These are phyloP conservation scores for Mycena pura DNA, from an alignment of 768 basidiomycete genomes.

Conservation along the genomic window DNA sequence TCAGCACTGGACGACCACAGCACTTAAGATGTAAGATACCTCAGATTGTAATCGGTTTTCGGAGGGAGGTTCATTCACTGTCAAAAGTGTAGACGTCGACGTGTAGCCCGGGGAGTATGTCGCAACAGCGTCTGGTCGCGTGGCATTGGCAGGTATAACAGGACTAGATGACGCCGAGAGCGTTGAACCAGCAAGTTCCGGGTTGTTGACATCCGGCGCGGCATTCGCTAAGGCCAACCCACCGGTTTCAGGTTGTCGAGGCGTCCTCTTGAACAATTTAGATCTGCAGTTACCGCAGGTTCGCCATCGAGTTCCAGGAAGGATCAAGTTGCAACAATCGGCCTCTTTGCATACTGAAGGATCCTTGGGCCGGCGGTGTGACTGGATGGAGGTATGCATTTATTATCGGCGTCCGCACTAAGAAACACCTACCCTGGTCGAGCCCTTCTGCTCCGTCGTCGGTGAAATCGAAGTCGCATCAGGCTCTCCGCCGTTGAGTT, in stretches of 20 bases:
- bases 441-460: not conserved
- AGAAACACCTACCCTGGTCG: too few species aligned
- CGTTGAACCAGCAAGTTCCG: not conserved
- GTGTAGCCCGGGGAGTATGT: not conserved
- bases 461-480: not conserved
- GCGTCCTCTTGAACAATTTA: too few species aligned
- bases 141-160: not conserved
- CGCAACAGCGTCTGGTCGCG: not conserved
- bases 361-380: constrained; percentile 4
- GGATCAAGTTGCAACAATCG: constrained; percentile 51
- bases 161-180: not conserved
- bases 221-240: not conserved
- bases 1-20: not conserved
- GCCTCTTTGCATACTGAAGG: constrained; percentile 44
- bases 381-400: too few species aligned
- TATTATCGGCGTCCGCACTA: too few species aligned
- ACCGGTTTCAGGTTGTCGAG: not conserved
- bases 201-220: not conserved
- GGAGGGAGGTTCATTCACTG: constrained; percentile 10
- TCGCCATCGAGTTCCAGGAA: constrained; percentile 52
- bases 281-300: constrained; percentile 55
- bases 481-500: too few species aligned
- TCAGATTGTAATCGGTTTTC: not conserved
- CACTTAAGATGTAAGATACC: not conserved
- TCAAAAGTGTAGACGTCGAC: constrained; percentile 13